These are phyloP conservation scores for Brasenia schreberi DNA, from an alignment of 164 flowering plant genomes.

Conservation along the genomic window DNA sequence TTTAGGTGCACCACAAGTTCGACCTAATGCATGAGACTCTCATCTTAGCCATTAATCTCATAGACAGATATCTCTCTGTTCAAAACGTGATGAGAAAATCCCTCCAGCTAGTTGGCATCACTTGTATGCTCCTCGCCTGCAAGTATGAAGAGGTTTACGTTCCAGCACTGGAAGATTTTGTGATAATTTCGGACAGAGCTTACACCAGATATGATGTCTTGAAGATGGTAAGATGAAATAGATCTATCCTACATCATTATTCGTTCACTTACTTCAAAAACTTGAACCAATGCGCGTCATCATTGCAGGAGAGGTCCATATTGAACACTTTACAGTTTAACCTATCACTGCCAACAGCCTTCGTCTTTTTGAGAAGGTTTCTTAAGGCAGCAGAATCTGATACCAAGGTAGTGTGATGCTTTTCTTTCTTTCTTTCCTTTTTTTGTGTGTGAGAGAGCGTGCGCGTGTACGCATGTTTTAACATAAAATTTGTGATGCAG, in stretches of 20 bases:
- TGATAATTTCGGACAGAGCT: constrained; percentile 62
- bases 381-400: constrained; percentile 67
- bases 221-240: constrained; percentile 39
- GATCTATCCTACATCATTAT: too few species aligned
- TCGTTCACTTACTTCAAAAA: too few species aligned
- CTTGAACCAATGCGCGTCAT: not conserved
- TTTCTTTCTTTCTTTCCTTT: too few species aligned
- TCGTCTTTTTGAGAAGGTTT: constrained; percentile 64
- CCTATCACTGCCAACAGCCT: constrained; percentile 63
- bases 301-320: constrained; percentile 58
- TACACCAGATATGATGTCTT: constrained; percentile 64
- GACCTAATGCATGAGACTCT: constrained; percentile 75
- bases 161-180: constrained; percentile 61
- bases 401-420: constrained; percentile 25
- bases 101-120: constrained; percentile 78
- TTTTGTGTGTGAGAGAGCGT: too few species aligned
- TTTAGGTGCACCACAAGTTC: constrained; percentile 23
- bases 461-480: too few species aligned
- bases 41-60: constrained; percentile 59
- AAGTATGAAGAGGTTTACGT: constrained; percentile 77
- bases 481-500: constrained; percentile 16
- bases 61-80: constrained; percentile 60
- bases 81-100: constrained; percentile 48
- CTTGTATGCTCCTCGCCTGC: constrained; percentile 80
- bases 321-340: constrained; percentile 57